phyloP scores from a whole-genome alignment of 139 green algal species.

The Parachlorella kessleri region DNA sequence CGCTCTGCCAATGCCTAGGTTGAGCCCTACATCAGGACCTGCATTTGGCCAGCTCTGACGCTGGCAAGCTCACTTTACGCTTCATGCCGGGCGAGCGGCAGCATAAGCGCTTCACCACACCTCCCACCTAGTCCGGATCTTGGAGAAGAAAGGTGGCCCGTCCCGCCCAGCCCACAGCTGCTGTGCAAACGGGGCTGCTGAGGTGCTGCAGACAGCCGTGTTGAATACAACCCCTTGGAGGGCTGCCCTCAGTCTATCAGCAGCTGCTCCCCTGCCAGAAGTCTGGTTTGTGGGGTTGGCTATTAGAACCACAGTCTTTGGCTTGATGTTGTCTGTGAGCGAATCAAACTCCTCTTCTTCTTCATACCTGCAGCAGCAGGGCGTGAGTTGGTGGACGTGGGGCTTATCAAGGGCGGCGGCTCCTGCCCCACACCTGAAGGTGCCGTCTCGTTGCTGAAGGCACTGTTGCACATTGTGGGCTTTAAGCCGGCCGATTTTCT shows the following conservation, averaged over 20 bases:
- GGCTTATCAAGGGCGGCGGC: too few relatives aligned
- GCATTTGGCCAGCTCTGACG: too few relatives aligned
- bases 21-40: too few relatives aligned
- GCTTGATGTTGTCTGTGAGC: slow-evolving; percentile 6
- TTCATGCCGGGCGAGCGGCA: too few relatives aligned
- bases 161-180: slow-evolving; percentile 13
- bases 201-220: neutral
- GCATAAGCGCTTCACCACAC: neutral
- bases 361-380: slow-evolving; percentile 22
- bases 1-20: too few relatives aligned
- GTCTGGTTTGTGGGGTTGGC: neutral
- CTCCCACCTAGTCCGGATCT: neutral
- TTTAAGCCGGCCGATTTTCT: neutral
- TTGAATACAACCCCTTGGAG: neutral
- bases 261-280: neutral
- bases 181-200: slow-evolving; percentile 4
- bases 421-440: neutral
- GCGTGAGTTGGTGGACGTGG: too few relatives aligned
- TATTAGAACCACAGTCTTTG: slow-evolving; percentile 14
- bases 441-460: neutral
- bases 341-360: slow-evolving; percentile 28
- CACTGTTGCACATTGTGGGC: neutral
- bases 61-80: too few relatives aligned
- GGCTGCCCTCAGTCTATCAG: slow-evolving; percentile 4
- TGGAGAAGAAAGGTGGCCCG: slow-evolving; percentile 14